phyloP scores from a whole-genome alignment of 73 alveolate species.

The Chromera velia region DNA sequence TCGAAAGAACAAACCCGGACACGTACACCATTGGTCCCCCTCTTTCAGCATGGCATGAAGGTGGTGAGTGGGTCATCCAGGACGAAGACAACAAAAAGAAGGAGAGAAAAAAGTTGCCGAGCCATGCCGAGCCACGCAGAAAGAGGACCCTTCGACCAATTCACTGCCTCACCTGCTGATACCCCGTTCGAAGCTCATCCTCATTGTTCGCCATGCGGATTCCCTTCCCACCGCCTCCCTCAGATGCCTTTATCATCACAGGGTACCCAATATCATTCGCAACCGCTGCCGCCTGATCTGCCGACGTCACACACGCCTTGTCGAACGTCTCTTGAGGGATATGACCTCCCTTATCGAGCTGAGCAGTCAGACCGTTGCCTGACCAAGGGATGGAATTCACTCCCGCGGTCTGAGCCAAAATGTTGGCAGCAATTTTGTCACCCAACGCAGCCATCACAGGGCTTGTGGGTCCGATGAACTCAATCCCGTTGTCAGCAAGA shows the following conservation, averaged over 20 bases:
- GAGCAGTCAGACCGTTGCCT: conserved; percentile 44
- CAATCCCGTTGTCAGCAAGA: conserved; percentile 52
- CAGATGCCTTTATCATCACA: conserved; percentile 73
- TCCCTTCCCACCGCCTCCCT: conserved; percentile 78
- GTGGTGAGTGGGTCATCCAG: not conserved
- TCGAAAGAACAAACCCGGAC: not conserved
- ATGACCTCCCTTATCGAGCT: conserved; percentile 12
- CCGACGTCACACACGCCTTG: conserved; percentile 37
- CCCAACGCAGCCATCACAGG: conserved; percentile 65
- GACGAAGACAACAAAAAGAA: not conserved
- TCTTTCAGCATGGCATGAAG: not conserved
- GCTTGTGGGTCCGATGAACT: conserved; percentile 68
- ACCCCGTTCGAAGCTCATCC: conserved; percentile 59
- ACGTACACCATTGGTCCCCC: not conserved
- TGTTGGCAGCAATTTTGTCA: conserved; percentile 68
- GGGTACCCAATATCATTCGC: conserved; percentile 64
- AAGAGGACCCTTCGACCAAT: no score
- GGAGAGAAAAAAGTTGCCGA: not conserved
- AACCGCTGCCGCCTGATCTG: conserved; percentile 52
- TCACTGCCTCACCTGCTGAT: conserved; percentile 4
- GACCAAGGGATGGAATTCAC: conserved; percentile 62
- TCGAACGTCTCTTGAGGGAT: conserved; percentile 22
- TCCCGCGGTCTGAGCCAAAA: conserved; percentile 55
- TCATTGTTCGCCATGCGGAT: conserved; percentile 68
- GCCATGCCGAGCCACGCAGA: no score